Base-by-base conservation (phyloP, 2,329 filamentous ascomycete genomes). In the Byssothecium circinans region DNA sequence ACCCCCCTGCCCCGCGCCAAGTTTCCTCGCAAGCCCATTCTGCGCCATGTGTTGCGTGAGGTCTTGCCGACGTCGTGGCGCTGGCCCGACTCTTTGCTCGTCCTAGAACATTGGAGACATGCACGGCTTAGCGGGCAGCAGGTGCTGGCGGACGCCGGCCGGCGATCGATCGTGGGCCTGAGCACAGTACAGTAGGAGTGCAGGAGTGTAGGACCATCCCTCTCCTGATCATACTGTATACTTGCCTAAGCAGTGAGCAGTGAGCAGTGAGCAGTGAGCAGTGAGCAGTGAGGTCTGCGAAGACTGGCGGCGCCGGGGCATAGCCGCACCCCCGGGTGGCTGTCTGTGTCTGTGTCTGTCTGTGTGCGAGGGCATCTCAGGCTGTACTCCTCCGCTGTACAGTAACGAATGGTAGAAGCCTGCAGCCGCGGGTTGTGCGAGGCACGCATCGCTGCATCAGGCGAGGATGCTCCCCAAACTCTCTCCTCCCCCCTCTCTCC, bases 141-240 rank as follows among this genome's bases (percentile, higher is more conserved):
- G 48, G 50, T 53, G 54, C 60, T 56, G 46, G 55, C 53, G 47
- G 51, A 52, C 54, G 49, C 45, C 57, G 54, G 55, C 45, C 49
- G 55, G 58, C 57, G 57, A 67, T 62, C 62, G 57, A 67, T 66
- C 60, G 56, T 32, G 29, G 23, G 10, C 23, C 23, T 10, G 6
- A 10, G 23, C 50, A 47, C 51, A 59, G 48, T 54, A 55, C 53
- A 52, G 15, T 41, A 43, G 46, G 47, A 49, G 45, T 49, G 45
- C 52, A 55, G 52, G n/a, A n/a, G n/a, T n/a, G n/a, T n/a, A n/a
- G n/a, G 36, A 49, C 52, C 25, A 58, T 47, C 53, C 53, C 55
- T 56, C 54, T 47, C 43, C 45, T 38, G 43, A 41, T 43, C 25
- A 30, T 41, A 25, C 23, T 25, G 10, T 25, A 10, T 25, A 25